Evolutionary conservation across 2,329 filamentous ascomycete genomes (phyloP).

Genomic region (Epichloe coenophiala): DNA sequence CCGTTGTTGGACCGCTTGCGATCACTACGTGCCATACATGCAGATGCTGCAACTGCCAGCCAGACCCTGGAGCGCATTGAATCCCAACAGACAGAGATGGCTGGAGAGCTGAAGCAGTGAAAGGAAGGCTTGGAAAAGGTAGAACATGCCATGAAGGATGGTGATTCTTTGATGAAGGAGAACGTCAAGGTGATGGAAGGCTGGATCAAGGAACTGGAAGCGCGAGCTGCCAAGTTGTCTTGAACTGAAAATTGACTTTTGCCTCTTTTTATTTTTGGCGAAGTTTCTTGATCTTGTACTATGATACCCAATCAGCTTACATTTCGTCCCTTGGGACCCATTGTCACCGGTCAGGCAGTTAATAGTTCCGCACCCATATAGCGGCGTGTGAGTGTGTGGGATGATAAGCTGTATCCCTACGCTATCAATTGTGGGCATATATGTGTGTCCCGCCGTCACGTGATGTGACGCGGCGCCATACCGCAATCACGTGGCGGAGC

Average conservation of each 20-base stretch:
- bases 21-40: constrained; percentile 72
- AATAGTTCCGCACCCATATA: neutral
- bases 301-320: constrained; percentile 8
- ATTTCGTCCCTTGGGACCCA: neutral
- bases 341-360: neutral
- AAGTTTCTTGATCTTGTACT: neutral
- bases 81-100: constrained; percentile 67
- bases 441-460: no score
- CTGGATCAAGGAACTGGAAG: constrained; percentile 82
- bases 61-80: constrained; percentile 68
- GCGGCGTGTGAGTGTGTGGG: no score
- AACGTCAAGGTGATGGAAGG: constrained; percentile 79
- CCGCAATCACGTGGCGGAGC: neutral
- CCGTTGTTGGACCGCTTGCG: constrained; percentile 73
- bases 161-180: constrained; percentile 54
- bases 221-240: constrained; percentile 51
- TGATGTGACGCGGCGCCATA: neutral
- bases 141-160: constrained; percentile 58
- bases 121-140: constrained; percentile 66
- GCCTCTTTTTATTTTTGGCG: neutral
- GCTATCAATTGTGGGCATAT: no score
- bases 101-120: constrained; percentile 75
- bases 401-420: no score
- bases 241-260: constrained; percentile 6
- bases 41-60: constrained; percentile 70